These are phyloP conservation scores for Cryptosporidium meleagridis DNA, from an alignment of 169 alveolate genomes.

Conservation along the genomic window DNA sequence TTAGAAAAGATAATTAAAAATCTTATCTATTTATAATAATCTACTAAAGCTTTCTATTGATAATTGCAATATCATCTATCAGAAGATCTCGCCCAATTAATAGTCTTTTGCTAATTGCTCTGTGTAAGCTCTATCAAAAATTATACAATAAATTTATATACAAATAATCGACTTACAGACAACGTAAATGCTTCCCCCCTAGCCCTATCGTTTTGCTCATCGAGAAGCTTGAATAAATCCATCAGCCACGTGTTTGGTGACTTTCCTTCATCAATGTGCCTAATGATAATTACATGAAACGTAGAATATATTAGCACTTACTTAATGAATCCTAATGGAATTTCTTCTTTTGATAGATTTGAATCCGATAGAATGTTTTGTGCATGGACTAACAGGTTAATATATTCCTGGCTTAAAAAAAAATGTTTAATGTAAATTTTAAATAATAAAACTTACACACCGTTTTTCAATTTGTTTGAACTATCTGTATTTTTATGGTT, in stretches of 20 bases:
- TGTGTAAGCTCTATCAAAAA: constrained; percentile 20
- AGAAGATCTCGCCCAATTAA: neutral
- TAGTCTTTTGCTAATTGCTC: constrained; percentile 40
- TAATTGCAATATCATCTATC: constrained; percentile 17
- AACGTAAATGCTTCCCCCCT: constrained; percentile 53
- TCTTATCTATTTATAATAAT: neutral
- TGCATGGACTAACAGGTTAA: constrained; percentile 8
- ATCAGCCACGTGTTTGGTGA: constrained; percentile 67
- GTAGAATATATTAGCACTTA: neutral
- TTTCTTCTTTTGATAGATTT: constrained; percentile 42
- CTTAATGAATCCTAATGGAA: constrained; percentile 50
- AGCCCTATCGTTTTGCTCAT: constrained; percentile 36
- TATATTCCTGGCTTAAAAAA: constrained; percentile 14
- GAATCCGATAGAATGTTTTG: constrained; percentile 37
- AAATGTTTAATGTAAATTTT: neutral
- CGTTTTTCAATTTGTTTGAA: constrained; percentile 5
- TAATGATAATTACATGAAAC: neutral
- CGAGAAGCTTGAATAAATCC: constrained; percentile 29
- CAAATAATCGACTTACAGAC: constrained; percentile 1
- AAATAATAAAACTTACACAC: constrained; percentile 18
- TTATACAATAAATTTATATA: neutral
- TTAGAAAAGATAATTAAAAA: neutral
- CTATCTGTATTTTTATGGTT: neutral
- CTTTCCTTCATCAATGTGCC: constrained; percentile 55
- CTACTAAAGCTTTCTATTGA: neutral